Base-by-base conservation (phyloP, 75 land plant genomes). In the Gnetum montanum region DNA sequence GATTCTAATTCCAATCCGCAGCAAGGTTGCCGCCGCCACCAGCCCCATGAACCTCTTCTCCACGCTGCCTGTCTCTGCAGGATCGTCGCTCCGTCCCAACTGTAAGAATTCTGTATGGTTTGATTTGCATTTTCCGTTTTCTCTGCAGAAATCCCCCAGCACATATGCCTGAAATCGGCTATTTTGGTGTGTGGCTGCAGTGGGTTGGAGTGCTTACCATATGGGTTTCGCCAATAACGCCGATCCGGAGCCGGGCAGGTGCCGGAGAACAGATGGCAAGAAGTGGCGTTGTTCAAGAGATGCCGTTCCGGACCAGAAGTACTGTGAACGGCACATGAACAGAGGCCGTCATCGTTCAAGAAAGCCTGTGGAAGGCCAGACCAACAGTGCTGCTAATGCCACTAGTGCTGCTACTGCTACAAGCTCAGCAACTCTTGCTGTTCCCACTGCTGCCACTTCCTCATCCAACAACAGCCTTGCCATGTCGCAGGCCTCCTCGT, bases 191-290 rank as follows among this genome's bases (percentile, higher is more conserved):
- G n/a, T n/a, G n/a, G n/a, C 4, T 31, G 55, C 36, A 52, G 55
- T 33, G 25, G 55, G 55, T 7, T 53, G 55, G 55, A 34, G 55
- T 31, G 31, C 55, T 7, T 41, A 31, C 37, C 55, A 53, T 53
- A 22, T 53, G 33, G 55, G 55, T 31, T 53, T 34, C 4, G 55
- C 36, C 34, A 53, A 34, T 36, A 53, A 53, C 22, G 37, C 55
- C 31, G 55, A 53, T 53, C 78, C 78, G 4, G 89, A 87, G 65
- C 84, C 92, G 0, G 88, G 84, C 45, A 57, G 92, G 38, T 87
- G 92, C 78, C 49, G 92, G 47, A 57, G 92, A 54, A 87, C 92
- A 3, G 92, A 87, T 66, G 92, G 92, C 36, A 87, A 87, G 84
- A 87, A 87, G 48, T 87, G 92, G 92, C 70, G 92, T 35, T 84